Evolutionary conservation across 768 basidiomycete species (phyloP).

Genomic region (Lyophyllum shimeji): DNA sequence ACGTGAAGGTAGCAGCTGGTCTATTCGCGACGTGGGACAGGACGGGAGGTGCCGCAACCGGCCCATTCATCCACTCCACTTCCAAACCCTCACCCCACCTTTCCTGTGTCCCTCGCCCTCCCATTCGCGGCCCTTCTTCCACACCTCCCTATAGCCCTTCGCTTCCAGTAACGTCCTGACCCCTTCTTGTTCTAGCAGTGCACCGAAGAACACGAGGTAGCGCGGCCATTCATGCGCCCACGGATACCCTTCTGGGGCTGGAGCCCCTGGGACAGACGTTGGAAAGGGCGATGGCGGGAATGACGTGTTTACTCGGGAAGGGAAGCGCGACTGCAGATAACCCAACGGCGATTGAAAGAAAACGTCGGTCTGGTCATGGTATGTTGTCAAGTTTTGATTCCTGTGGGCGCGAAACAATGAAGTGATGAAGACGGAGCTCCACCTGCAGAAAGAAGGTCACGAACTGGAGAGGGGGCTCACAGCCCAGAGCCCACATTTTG

Average conservation of each 20-base stretch:
- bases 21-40: too few species aligned
- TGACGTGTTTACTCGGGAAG: constrained; percentile 50
- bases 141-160: constrained; percentile 65
- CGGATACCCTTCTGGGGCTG: constrained; percentile 30
- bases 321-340: constrained; percentile 73
- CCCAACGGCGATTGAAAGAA: constrained; percentile 73
- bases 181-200: constrained; percentile 56
- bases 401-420: constrained; percentile 27
- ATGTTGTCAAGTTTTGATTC: constrained; percentile 50
- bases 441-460: constrained; percentile 34
- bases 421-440: background rate
- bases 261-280: constrained; percentile 45
- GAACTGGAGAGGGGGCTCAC: constrained; percentile 89
- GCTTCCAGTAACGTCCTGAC: constrained; percentile 45
- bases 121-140: constrained; percentile 64
- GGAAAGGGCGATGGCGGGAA: constrained; percentile 69
- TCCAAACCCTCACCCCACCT: constrained; percentile 76
- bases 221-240: constrained; percentile 82
- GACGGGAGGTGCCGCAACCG: background rate
- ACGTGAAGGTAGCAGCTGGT: too few species aligned
- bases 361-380: constrained; percentile 78
- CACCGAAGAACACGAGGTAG: constrained; percentile 81
- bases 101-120: constrained; percentile 73
- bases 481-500: constrained; percentile 81
- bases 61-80: constrained; percentile 27